phyloP scores from a whole-genome alignment of 2,329 filamentous ascomycete genomes.

The Pestalotiopsis fici region DNA sequence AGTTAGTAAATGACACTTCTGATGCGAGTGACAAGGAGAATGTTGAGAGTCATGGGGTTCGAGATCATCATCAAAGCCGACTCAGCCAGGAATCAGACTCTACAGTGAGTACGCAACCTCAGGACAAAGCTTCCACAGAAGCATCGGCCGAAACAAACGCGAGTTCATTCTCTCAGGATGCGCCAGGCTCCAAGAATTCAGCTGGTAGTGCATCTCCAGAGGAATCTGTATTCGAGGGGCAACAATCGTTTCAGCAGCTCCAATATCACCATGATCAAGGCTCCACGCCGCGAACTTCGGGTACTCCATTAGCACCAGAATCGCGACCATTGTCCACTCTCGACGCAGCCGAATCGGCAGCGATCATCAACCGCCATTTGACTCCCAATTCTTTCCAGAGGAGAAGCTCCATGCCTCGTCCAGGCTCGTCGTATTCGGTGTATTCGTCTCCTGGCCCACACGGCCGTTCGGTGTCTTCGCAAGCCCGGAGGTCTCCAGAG shows the following conservation, averaged over 20 bases:
- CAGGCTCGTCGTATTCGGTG: slow-evolving; percentile 75
- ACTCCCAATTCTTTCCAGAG: slow-evolving; percentile 58
- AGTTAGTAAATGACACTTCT: slow-evolving; percentile 13
- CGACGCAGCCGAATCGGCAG: slow-evolving; percentile 51
- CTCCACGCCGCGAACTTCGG: slow-evolving; percentile 39
- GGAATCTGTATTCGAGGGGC: slow-evolving; percentile 46
- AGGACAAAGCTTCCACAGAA: slow-evolving; percentile 41
- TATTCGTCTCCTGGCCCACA: slow-evolving; percentile 69
- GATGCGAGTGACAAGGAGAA: slow-evolving; percentile 19
- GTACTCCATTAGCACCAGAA: slow-evolving; percentile 40
- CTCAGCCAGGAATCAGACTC: slow-evolving; percentile 56
- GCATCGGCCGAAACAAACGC: slow-evolving; percentile 58
- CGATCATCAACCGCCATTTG: slow-evolving; percentile 61
- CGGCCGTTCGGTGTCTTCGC: slow-evolving; percentile 47
- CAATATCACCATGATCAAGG: slow-evolving; percentile 60
- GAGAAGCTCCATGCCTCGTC: slow-evolving; percentile 64
- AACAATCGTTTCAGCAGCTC: slow-evolving; percentile 54
- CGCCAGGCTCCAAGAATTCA: slow-evolving; percentile 38
- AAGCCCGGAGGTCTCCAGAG: slow-evolving; percentile 59
- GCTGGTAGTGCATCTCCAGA: slow-evolving; percentile 48
- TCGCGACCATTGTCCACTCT: slow-evolving; percentile 50
- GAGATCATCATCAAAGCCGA: slow-evolving; percentile 35
- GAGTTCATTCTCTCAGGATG: slow-evolving; percentile 57
- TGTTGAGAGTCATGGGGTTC: slow-evolving; percentile 16
- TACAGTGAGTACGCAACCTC: slow-evolving; percentile 51